Conservation (phyloP, 306 rosid species). For the Inga leiocalycina region DNA sequence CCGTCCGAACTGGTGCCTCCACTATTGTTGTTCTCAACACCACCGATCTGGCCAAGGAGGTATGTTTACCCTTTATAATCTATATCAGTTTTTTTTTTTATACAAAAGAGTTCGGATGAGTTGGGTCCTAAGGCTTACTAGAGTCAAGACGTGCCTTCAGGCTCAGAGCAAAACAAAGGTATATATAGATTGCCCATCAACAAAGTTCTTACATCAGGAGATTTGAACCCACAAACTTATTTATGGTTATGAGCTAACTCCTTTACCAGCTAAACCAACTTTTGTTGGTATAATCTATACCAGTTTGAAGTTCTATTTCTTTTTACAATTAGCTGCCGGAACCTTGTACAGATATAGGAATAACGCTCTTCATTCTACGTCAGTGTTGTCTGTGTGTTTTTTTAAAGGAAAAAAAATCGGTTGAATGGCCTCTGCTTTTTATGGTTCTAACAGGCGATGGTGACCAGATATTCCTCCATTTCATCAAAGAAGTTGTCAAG, state of each 20-base stretch:
- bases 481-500: slow-evolving; percentile 77
- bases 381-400: not conserved
- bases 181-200: no score
- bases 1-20: slow-evolving; percentile 84
- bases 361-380: not conserved
- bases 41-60: slow-evolving; percentile 77
- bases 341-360: not conserved
- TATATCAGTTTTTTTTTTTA: not conserved
- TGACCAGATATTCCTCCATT: slow-evolving; percentile 76
- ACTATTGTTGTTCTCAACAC: slow-evolving; percentile 81
- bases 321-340: not conserved
- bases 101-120: no score
- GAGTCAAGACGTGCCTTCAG: no score
- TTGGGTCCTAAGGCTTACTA: no score
- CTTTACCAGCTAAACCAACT: no score
- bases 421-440: slow-evolving; percentile 6
- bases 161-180: no score
- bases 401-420: not conserved
- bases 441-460: slow-evolving; percentile 75
- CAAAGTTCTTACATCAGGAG: no score
- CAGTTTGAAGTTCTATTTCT: not conserved
- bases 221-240: no score
- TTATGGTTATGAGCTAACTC: no score
- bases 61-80: not conserved
- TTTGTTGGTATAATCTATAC: not conserved